Conservation (phyloP, 2,329 filamentous ascomycete genomes). For the Verticillium albo-atrum region DNA sequence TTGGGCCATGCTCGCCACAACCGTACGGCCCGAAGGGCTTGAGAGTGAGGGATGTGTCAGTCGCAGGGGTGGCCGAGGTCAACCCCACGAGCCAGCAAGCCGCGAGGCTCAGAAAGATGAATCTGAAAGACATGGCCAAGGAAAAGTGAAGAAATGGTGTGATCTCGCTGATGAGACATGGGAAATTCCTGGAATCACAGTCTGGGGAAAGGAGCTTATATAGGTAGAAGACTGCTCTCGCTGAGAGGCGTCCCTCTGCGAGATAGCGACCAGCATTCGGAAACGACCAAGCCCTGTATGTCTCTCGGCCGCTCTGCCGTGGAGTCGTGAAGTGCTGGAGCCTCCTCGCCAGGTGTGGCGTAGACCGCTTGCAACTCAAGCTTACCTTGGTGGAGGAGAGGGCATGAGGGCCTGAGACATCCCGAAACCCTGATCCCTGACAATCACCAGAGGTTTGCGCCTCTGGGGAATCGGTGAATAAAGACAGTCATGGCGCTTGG, state of each 20-base stretch:
- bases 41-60: not conserved
- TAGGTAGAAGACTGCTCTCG: not conserved
- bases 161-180: not conserved
- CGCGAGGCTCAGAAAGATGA: not conserved
- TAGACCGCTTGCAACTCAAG: not conserved
- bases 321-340: not conserved
- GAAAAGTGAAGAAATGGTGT: not conserved
- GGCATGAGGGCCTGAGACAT: not conserved
- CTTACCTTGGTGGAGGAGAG: not conserved
- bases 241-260: not conserved
- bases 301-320: not conserved
- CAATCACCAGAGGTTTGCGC: not conserved
- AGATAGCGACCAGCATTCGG: not conserved
- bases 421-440: not conserved
- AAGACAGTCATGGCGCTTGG: not conserved
- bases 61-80: not conserved
- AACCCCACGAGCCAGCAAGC: not conserved
- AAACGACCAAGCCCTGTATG: not conserved
- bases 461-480: not conserved
- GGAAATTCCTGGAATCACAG: not conserved
- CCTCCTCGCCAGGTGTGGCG: not conserved
- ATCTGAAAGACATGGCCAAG: not conserved
- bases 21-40: not conserved
- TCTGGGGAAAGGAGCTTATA: not conserved
- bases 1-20: constrained; percentile 22